phyloP scores from a whole-genome alignment of 495 filamentous ascomycete genomes.

The Clohesyomyces aquaticus region DNA sequence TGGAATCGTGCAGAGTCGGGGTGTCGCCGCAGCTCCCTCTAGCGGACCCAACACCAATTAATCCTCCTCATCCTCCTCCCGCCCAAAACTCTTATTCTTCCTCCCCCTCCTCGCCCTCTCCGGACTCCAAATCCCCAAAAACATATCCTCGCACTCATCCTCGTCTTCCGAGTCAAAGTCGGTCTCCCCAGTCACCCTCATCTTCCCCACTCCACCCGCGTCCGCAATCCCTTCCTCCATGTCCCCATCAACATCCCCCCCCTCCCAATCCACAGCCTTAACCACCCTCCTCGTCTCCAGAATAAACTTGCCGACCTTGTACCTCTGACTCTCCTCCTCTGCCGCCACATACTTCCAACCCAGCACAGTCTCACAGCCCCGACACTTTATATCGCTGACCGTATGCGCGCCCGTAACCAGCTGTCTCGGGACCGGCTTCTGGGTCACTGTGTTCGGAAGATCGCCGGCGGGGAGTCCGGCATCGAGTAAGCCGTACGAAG shows the following conservation, averaged over 20 bases:
- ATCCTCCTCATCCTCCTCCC: conserved; percentile 7
- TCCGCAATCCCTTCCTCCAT: conserved; percentile 60
- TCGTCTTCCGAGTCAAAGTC: conserved; percentile 92
- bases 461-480: conserved; percentile 37
- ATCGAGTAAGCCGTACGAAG: conserved; percentile 13
- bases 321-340: conserved; percentile 76
- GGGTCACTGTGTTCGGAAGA: conserved; percentile 62
- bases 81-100: conserved; percentile 56
- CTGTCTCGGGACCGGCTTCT: conserved; percentile 68
- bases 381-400: conserved; percentile 54
- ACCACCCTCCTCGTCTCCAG: conserved; percentile 79
- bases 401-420: conserved; percentile 71
- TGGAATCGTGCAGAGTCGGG: too few species aligned
- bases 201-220: conserved; percentile 60
- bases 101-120: conserved; percentile 67
- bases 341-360: conserved; percentile 96
- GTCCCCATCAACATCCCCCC: conserved; percentile 56
- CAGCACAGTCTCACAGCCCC: conserved; percentile 67
- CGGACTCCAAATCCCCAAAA: conserved; percentile 82
- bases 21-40: not conserved
- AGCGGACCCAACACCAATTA: not conserved
- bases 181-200: conserved; percentile 46
- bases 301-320: conserved; percentile 98
- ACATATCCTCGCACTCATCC: conserved; percentile 93
- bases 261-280: conserved; percentile 69